Percentiles rank a stretch among this genome's conserved stretches.
Conservation (phyloP, 441 rosid genomes). For the Geranium incanum region DNA sequence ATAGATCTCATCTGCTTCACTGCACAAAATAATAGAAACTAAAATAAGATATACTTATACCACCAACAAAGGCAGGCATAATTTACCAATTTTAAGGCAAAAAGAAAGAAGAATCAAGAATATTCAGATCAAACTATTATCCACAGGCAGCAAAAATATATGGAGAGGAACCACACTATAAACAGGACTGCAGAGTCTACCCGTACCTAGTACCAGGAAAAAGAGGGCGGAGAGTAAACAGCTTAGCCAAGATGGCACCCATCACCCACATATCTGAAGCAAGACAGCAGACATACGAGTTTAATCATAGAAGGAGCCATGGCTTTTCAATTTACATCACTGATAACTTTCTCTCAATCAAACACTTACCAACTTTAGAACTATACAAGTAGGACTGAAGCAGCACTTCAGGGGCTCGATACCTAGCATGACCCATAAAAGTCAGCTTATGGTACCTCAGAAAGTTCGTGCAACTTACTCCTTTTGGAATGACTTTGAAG, state of each 20-base stretch:
- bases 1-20: slow-evolving; percentile 92
- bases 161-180: background rate
- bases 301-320: background rate
- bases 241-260: slow-evolving; percentile 94
- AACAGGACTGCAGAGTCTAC: background rate
- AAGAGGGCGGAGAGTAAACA: slow-evolving; percentile 75
- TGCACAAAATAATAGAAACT: slow-evolving; percentile 28
- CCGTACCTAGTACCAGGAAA: slow-evolving; percentile 83
- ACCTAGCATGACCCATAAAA: slow-evolving; percentile 38
- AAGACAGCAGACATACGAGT: background rate
- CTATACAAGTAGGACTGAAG: slow-evolving; percentile 71
- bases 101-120: background rate
- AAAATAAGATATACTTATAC: slow-evolving; percentile 5
- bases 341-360: background rate
- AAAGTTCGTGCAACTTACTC: background rate
- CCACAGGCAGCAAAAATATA: background rate
- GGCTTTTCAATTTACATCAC: background rate
- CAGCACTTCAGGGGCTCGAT: slow-evolving; percentile 92
- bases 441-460: background rate
- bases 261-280: slow-evolving; percentile 94
- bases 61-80: background rate
- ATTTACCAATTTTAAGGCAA: background rate
- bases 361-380: slow-evolving; percentile 74
- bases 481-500: background rate
- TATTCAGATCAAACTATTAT: background rate